Evolutionary conservation across 2,329 filamentous ascomycete species (phyloP).

Genomic region (Colletotrichum falcatum): DNA sequence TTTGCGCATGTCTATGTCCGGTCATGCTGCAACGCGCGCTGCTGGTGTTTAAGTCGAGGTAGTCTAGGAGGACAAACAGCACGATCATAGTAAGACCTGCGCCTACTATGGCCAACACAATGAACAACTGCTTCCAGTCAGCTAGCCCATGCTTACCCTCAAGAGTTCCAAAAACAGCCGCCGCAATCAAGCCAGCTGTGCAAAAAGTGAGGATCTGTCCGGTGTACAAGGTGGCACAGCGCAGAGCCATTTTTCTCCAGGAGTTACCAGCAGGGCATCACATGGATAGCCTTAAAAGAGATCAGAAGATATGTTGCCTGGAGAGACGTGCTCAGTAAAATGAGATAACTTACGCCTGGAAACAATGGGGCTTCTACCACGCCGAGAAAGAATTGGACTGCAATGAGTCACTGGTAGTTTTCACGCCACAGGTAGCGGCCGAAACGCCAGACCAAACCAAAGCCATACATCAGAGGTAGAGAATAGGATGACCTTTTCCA

Average conservation of each 20-base stretch:
- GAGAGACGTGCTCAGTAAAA: not conserved
- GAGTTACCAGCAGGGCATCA: conserved; percentile 47
- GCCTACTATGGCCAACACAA: conserved; percentile 49
- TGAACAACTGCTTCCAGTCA: conserved; percentile 57
- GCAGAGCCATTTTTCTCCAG: conserved; percentile 44
- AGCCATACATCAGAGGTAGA: conserved; percentile 42
- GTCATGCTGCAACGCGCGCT: conserved; percentile 44
- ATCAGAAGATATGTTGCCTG: not conserved
- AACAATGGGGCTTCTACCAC: conserved; percentile 42
- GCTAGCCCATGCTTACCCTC: conserved; percentile 46
- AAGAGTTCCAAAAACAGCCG: conserved; percentile 43
- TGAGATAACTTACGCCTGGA: conserved; percentile 35
- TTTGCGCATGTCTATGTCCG: conserved; percentile 43
- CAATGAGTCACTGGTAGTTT: conserved; percentile 41
- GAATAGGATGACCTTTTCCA: conserved; percentile 38
- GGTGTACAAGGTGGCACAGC: conserved; percentile 45
- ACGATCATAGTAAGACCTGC: conserved; percentile 41
- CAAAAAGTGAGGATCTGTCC: conserved; percentile 44
- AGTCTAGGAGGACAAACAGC: conserved; percentile 44
- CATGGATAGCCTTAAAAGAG: conserved; percentile 34
- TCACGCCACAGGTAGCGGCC: conserved; percentile 41
- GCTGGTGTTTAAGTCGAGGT: conserved; percentile 44
- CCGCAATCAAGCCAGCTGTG: conserved; percentile 45
- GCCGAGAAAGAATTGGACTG: conserved; percentile 41
- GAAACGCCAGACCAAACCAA: conserved; percentile 42